phyloP scores from a whole-genome alignment of 2,329 filamentous ascomycete species.

The Colletotrichum liaoningense region DNA sequence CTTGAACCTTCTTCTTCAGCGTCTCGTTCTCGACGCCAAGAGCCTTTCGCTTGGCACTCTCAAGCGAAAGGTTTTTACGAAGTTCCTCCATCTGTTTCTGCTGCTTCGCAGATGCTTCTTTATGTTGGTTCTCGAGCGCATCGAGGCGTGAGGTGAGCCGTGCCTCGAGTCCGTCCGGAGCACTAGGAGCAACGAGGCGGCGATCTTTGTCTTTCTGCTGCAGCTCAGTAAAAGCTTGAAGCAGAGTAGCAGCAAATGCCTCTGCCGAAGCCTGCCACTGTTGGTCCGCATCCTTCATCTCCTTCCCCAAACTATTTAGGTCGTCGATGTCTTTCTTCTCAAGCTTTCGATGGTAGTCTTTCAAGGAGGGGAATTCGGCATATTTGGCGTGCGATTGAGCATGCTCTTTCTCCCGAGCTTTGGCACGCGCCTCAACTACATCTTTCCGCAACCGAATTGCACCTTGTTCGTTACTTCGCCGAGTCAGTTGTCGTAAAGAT shows the following conservation, averaged over 20 bases:
- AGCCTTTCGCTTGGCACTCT: conserved; percentile 5
- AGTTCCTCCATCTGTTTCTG: conserved; percentile 24
- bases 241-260: neutral
- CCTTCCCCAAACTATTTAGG: neutral
- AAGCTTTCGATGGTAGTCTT: conserved; percentile 5
- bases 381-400: conserved; percentile 7
- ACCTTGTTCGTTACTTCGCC: conserved; percentile 10
- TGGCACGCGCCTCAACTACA: conserved; percentile 7
- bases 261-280: neutral
- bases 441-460: conserved; percentile 13
- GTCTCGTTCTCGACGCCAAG: conserved; percentile 18
- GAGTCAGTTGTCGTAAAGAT: conserved; percentile 1
- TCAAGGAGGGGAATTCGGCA: conserved; percentile 27
- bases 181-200: neutral
- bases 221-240: conserved; percentile 8
- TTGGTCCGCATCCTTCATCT: neutral
- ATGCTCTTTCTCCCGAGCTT: conserved; percentile 5
- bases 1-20: conserved; percentile 13
- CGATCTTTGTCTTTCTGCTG: neutral
- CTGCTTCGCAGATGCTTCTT: conserved; percentile 33
- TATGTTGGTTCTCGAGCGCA: conserved; percentile 20
- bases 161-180: neutral
- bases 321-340: conserved; percentile 22
- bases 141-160: conserved; percentile 15
- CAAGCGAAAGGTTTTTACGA: neutral